Evolutionary conservation across 345 rosid genomes (phyloP).

Genomic region (Kernera saxatilis): DNA sequence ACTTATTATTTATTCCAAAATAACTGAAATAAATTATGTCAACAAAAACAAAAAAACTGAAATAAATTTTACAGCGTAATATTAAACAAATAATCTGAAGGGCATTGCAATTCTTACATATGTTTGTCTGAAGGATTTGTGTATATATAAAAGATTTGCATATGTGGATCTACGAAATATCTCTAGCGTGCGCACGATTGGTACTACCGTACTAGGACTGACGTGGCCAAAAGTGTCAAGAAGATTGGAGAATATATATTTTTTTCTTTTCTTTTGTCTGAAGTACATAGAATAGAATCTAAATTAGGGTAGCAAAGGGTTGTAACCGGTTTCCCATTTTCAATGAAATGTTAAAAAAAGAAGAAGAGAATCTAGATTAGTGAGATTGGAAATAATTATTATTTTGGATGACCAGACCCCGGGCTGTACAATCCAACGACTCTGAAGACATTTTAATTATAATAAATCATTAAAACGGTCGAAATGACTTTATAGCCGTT

Average conservation of each 20-base stretch:
- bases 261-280: background rate
- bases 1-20: no score
- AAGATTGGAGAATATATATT: background rate
- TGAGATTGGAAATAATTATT: constrained; percentile 1
- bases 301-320: no score
- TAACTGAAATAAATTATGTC: no score
- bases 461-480: constrained; percentile 26
- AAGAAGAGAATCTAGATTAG: background rate
- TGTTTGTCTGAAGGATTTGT: background rate
- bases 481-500: constrained; percentile 31
- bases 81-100: no score
- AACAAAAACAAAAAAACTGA: no score
- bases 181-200: background rate
- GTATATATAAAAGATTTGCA: background rate
- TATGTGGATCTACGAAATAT: background rate
- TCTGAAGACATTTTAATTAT: background rate
- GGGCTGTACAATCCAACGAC: background rate
- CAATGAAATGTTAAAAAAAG: no score
- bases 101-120: no score
- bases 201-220: background rate
- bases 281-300: background rate
- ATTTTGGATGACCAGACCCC: background rate
- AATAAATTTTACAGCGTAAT: no score
- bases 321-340: no score
- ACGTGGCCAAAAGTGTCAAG: constrained; percentile 9